phyloP scores from a whole-genome alignment of 2,329 filamentous ascomycete species.

The Seiridium cupressi region DNA sequence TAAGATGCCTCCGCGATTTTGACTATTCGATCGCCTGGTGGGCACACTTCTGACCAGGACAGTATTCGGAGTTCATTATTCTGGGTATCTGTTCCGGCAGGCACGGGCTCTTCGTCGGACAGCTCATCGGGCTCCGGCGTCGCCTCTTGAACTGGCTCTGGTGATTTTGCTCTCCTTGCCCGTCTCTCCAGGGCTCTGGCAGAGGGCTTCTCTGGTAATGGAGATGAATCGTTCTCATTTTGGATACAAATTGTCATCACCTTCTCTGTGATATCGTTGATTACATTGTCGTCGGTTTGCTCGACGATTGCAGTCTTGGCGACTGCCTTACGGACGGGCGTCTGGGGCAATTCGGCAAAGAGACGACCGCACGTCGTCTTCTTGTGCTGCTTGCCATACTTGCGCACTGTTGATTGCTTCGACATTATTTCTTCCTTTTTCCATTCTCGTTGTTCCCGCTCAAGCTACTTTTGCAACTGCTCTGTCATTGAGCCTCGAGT shows the following conservation, averaged over 20 bases:
- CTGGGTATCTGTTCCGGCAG: conserved; percentile 2
- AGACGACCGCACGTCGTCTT: conserved; percentile 45
- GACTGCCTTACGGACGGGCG: conserved; percentile 35
- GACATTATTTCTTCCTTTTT: conserved; percentile 38
- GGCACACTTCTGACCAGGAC: conserved; percentile 58
- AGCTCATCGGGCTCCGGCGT: conserved; percentile 10
- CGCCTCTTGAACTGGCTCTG: conserved; percentile 10
- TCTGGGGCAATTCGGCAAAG: conserved; percentile 51
- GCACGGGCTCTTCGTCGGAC: conserved; percentile 8
- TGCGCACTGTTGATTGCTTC: conserved; percentile 39
- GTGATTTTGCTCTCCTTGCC: conserved; percentile 8
- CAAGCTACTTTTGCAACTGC: background rate
- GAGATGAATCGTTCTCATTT: conserved; percentile 18
- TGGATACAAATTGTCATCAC: conserved; percentile 22
- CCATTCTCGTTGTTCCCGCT: background rate
- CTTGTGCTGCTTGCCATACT: conserved; percentile 50
- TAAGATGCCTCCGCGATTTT: conserved; percentile 69
- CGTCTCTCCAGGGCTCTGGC: background rate
- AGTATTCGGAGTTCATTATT: conserved; percentile 39
- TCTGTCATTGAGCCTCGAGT: no score
- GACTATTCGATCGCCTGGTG: conserved; percentile 48
- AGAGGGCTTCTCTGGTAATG: background rate
- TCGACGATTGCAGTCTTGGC: conserved; percentile 12
- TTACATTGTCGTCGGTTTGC: conserved; percentile 15
- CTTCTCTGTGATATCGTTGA: conserved; percentile 33